Percentiles rank a stretch among this genome's conserved stretches.
Conservation (phyloP, 208 protist genomes). For the Herpetomonas samuelpessoai region DNA sequence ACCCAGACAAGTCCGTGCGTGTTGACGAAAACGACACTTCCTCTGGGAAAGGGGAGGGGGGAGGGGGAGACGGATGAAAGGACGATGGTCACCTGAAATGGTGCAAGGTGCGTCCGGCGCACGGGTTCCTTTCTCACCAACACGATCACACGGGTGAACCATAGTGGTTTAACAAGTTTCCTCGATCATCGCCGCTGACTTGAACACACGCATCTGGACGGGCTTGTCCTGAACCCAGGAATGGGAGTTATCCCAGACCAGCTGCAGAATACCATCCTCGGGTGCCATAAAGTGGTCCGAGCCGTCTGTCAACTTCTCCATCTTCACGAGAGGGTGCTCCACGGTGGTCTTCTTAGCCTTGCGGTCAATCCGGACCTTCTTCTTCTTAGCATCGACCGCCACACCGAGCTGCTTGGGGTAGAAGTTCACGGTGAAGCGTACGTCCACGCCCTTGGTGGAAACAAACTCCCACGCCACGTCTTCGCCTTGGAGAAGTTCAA, state of each 20-base stretch:
- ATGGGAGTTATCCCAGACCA: slow-evolving; percentile 26
- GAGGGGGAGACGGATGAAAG: background rate
- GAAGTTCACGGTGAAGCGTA: slow-evolving; percentile 42
- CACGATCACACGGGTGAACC: too few relatives aligned
- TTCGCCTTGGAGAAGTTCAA: slow-evolving; percentile 38
- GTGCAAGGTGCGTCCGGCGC: too few relatives aligned
- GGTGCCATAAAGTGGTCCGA: slow-evolving; percentile 20
- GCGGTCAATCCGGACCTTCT: slow-evolving; percentile 34
- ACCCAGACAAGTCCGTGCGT: too few relatives aligned
- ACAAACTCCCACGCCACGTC: slow-evolving; percentile 64
- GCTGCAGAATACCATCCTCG: slow-evolving; percentile 24
- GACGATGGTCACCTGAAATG: too few relatives aligned
- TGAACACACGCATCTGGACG: slow-evolving; percentile 29
- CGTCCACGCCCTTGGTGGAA: slow-evolving; percentile 33
- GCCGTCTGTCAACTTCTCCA: slow-evolving; percentile 41
- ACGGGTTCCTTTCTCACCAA: too few relatives aligned
- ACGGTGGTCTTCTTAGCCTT: slow-evolving; percentile 22
- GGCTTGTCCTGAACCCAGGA: slow-evolving; percentile 22
- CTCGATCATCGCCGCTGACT: slow-evolving; percentile 20
- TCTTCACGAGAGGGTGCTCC: slow-evolving; percentile 41
- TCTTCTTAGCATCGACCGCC: slow-evolving; percentile 17
- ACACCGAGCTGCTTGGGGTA: slow-evolving; percentile 37
- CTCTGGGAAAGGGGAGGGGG: background rate
- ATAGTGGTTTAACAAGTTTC: too few relatives aligned
- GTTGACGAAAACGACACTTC: too few relatives aligned